phyloP scores from a whole-genome alignment of 495 filamentous ascomycete species.

The Evansstolkia leycettana region DNA sequence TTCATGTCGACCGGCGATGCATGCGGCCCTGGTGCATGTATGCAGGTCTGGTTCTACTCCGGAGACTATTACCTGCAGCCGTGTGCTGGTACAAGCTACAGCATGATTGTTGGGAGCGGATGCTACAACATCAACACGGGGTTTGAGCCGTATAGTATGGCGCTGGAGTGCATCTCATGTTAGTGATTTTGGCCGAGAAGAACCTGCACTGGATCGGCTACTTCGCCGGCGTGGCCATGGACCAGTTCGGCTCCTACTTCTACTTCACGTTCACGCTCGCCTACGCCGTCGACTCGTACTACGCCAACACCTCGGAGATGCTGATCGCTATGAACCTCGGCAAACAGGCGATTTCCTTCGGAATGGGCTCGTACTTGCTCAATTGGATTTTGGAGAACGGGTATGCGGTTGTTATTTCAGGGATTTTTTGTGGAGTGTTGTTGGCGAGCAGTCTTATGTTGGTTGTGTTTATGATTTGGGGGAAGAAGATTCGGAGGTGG shows the following conservation, averaged over 20 bases:
- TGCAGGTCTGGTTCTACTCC: too few species aligned
- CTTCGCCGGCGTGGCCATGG: constrained; percentile 41
- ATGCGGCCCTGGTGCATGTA: too few species aligned
- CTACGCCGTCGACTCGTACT: constrained; percentile 46
- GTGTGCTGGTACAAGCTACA: too few species aligned
- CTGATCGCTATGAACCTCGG: constrained; percentile 57
- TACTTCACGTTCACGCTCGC: constrained; percentile 50
- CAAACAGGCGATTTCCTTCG: constrained; percentile 53
- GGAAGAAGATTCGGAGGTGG: constrained; percentile 40
- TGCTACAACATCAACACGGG: too few species aligned
- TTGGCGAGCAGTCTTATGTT: constrained; percentile 44
- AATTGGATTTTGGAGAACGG: constrained; percentile 44
- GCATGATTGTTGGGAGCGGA: too few species aligned
- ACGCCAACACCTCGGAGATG: constrained; percentile 48
- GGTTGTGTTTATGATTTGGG: constrained; percentile 42
- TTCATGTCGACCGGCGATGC: too few species aligned
- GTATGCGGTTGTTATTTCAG: constrained; percentile 45
- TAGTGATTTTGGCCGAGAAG: constrained; percentile 36
- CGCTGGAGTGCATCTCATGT: too few species aligned
- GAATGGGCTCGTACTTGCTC: constrained; percentile 45
- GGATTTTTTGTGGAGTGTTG: constrained; percentile 42
- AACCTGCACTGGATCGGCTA: constrained; percentile 45
- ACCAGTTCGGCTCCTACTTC: constrained; percentile 40
- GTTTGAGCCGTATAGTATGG: too few species aligned
- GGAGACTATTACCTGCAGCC: too few species aligned